phyloP scores from a whole-genome alignment of 208 protist genomes.

The Leishmania turanica region DNA sequence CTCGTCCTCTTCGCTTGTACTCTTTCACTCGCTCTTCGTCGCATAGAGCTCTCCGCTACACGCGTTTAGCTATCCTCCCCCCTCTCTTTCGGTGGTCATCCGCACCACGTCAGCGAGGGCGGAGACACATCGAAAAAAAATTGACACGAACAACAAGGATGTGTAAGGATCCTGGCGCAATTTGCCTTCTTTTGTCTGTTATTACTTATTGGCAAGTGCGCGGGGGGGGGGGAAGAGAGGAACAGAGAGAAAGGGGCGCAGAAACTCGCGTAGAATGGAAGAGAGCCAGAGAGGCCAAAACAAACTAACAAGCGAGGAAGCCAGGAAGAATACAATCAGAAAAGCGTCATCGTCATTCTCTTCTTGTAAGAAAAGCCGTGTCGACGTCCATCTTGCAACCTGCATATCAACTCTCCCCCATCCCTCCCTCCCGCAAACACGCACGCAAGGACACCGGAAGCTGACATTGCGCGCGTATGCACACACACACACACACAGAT shows the following conservation, averaged over 20 bases:
- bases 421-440: neutral
- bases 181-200: neutral
- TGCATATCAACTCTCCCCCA: neutral
- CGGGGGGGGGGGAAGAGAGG: neutral
- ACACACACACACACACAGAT: constrained; percentile 2
- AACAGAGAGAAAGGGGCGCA: neutral
- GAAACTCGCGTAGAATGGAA: neutral
- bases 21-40: neutral
- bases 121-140: neutral
- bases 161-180: neutral
- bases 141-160: neutral
- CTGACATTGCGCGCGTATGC: neutral
- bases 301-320: neutral
- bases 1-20: neutral
- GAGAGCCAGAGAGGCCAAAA: neutral
- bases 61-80: neutral
- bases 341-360: neutral
- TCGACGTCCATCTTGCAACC: neutral
- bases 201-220: neutral
- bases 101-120: neutral
- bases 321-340: neutral
- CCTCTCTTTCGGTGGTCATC: neutral
- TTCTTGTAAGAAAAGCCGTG: neutral
- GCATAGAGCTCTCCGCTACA: neutral
- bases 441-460: neutral